Evolutionary conservation across 2,329 filamentous ascomycete genomes (phyloP), one percentile per base, ranked within the genome.

Genomic region (Exophiala xenobiotica): DNA sequence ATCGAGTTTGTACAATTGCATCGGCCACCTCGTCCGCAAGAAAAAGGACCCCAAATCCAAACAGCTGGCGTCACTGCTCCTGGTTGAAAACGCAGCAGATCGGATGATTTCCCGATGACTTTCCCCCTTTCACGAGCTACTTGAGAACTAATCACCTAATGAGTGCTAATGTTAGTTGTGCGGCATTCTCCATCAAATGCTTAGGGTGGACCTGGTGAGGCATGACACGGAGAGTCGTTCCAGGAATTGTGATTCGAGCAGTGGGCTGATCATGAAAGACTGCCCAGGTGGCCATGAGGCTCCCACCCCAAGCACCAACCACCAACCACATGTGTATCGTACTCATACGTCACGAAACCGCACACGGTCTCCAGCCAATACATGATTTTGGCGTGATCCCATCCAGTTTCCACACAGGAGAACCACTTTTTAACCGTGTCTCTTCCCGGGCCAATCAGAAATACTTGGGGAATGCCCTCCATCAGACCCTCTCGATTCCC

Each of bases 311-410:
- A n/a, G n/a, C n/a, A n/a, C n/a, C n/a, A n/a, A n/a, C n/a, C n/a
- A n/a, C n/a, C n/a, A n/a, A n/a, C n/a, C n/a, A n/a, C n/a, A n/a
- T n/a, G n/a, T n/a, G n/a, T n/a, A n/a, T n/a, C n/a, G n/a, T n/a
- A n/a, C 14, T 35, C 27, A 18, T 39, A 47, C 44, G 44, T 47
- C 44, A 47, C 44, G 19, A 27, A 23, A 27, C 44, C 16, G 33
- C 44, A 24, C 33, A 7, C n/a, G 16, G 8, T 11, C 19, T 24
- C 44, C 33, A 23, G 44, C 33, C 44, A 47, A 40, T 49, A n/a
- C 24, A 33, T 19, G 35, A 27, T 27, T 41, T 41, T 41, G 12
- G 35, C 20, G 19, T 14, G 16, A 40, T 14, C 22, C 23, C 9
- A 19, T 20, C 20, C 22, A 35, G 23, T 22, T 12, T 26, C 35